Conservation (phyloP, 345 rosid genomes). For the Syzygium aromaticum region DNA sequence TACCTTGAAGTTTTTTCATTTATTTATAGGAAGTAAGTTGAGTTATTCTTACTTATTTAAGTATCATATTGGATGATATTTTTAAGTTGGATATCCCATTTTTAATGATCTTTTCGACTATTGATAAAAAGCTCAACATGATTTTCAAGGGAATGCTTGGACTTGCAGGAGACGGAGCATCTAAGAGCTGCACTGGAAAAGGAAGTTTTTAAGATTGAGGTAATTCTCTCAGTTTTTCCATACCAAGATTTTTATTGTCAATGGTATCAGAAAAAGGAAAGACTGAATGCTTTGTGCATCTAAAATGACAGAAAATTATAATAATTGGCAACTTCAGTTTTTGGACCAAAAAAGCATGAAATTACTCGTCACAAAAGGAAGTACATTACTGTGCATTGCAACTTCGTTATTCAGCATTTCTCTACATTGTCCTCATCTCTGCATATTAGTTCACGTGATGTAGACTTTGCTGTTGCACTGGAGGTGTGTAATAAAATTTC, state of each 20-base stretch:
- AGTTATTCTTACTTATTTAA: neutral
- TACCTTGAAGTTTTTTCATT: neutral
- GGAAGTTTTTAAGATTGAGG: constrained; percentile 75
- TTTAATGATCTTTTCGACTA: neutral
- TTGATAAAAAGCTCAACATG: neutral
- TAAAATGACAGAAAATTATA: neutral
- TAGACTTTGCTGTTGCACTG: neutral
- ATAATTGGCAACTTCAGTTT: neutral
- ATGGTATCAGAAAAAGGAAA: neutral
- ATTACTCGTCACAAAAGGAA: neutral
- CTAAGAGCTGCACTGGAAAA: constrained; percentile 64
- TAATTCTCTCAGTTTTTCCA: constrained; percentile 10
- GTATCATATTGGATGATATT: neutral
- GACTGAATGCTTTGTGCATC: neutral
- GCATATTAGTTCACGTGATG: neutral
- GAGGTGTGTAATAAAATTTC: neutral
- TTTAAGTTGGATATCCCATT: neutral
- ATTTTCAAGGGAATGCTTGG: neutral
- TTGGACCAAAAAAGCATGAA: neutral
- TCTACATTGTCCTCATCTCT: neutral
- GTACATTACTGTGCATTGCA: neutral
- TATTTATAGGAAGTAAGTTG: neutral
- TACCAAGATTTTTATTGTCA: neutral
- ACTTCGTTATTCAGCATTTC: neutral
- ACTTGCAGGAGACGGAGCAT: constrained; percentile 62